phyloP scores from a whole-genome alignment of 768 basidiomycete species.

The Leccinum subtestaceum region DNA sequence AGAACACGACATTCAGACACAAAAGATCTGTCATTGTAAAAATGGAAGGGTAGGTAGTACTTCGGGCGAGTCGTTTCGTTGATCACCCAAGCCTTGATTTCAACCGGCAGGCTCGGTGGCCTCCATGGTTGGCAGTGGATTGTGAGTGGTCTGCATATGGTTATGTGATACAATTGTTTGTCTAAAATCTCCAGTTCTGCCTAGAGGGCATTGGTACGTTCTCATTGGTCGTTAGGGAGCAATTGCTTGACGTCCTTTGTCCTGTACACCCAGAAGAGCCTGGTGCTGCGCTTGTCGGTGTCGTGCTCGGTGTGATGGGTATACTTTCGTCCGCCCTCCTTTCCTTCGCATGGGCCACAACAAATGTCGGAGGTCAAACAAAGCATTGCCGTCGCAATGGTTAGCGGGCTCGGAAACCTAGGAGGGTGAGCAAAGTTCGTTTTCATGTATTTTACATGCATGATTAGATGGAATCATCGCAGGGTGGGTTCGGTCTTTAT shows the following conservation, averaged over 20 bases:
- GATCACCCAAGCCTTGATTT: too few relatives aligned
- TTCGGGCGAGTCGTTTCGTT: too few relatives aligned
- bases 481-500: neutral
- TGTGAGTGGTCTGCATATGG: too few relatives aligned
- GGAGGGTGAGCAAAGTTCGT: neutral
- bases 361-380: neutral
- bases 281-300: neutral
- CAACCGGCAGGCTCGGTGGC: too few relatives aligned
- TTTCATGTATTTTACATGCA: neutral
- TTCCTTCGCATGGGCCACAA: neutral
- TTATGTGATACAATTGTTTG: too few relatives aligned
- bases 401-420: neutral
- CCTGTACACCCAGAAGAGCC: conserved; percentile 34
- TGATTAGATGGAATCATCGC: neutral
- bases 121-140: too few relatives aligned
- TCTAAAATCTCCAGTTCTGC: too few relatives aligned
- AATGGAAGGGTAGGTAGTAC: too few relatives aligned
- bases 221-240: too few relatives aligned
- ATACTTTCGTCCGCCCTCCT: neutral
- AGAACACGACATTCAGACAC: too few relatives aligned
- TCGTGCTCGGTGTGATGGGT: neutral
- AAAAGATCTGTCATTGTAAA: too few relatives aligned
- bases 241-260: conserved; percentile 13
- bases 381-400: neutral
- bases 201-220: too few relatives aligned